Base-by-base conservation (phyloP, 1,284 basidiomycete genomes). In the Trametes versicolor region DNA sequence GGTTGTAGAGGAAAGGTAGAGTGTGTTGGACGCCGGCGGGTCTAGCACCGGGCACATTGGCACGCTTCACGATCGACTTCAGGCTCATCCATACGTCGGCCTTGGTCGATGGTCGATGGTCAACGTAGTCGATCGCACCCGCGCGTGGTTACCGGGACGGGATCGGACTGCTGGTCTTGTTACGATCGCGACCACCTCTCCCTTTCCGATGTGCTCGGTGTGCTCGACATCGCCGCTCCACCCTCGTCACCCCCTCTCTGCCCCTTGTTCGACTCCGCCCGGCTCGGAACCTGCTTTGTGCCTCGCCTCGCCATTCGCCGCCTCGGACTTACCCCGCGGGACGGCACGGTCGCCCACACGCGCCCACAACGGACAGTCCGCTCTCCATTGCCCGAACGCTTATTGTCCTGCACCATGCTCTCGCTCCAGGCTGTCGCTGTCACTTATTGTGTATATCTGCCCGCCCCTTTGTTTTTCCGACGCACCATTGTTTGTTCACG, bases 391-490 rank as follows among this genome's bases (percentile, higher is more conserved):
- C 55, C 61, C 63, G 60, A 58, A 54, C 53, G 51, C 39, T 50
- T 60, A 64, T 63, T 66, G 60, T 66, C 29, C 58, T 69, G 57
- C 47, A 48, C 56, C 52, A 55, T 64, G 64, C 60, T 64, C 36
- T 63, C 60, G 57, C 45, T 63, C 58, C 59, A 57, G 59, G 47
- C 53, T 21, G 43, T 50, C 47, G 58, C 61, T 69, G 57, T 69
- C 64, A 65, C 50, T 69, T 69, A 69, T 69, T 69, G 64, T 69
- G 64, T 64, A 69, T 69, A 63, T 64, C 59, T 63, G 50, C 54
- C 59, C 60, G 50, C 62, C 32, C 43, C 27, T 61, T 67, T 58
- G 53, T 39, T 50, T 36, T 43, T 49, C 34, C 45, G 47, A 63
- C 62, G 58, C 52, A 49, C 27, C 51, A 51, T 58, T 55, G 50